Evolutionary conservation across 2,329 filamentous ascomycete genomes (phyloP).

Genomic region (Cadophora sp.): DNA sequence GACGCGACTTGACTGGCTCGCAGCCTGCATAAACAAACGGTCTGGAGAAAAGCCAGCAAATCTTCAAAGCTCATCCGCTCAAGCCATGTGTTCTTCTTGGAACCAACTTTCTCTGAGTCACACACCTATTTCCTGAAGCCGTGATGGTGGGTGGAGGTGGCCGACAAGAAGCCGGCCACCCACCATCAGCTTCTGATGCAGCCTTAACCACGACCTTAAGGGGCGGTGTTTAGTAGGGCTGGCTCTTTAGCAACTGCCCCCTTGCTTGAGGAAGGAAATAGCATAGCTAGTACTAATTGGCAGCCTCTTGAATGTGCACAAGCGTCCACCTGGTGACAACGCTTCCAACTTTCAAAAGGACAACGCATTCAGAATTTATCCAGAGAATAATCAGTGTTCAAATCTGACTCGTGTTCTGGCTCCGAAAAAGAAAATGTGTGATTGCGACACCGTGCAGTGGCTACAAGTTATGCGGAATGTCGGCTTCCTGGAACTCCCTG

Average conservation of each 20-base stretch:
- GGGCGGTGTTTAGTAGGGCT: background rate
- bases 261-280: background rate
- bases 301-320: too few species aligned
- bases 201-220: background rate
- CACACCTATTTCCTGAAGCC: background rate
- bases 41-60: background rate
- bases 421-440: background rate
- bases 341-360: background rate
- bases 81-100: background rate
- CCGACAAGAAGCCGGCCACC: background rate
- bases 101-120: background rate
- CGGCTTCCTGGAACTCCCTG: background rate
- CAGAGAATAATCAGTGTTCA: background rate
- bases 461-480: too few species aligned
- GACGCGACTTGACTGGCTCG: background rate
- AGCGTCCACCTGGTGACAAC: background rate
- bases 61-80: background rate
- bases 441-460: background rate
- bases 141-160: background rate
- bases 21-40: background rate
- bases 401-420: background rate
- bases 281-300: background rate
- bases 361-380: background rate
- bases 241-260: background rate
- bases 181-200: background rate